phyloP scores from a whole-genome alignment of 2,329 filamentous ascomycete species.

The Ophiosphaerella herpotricha region DNA sequence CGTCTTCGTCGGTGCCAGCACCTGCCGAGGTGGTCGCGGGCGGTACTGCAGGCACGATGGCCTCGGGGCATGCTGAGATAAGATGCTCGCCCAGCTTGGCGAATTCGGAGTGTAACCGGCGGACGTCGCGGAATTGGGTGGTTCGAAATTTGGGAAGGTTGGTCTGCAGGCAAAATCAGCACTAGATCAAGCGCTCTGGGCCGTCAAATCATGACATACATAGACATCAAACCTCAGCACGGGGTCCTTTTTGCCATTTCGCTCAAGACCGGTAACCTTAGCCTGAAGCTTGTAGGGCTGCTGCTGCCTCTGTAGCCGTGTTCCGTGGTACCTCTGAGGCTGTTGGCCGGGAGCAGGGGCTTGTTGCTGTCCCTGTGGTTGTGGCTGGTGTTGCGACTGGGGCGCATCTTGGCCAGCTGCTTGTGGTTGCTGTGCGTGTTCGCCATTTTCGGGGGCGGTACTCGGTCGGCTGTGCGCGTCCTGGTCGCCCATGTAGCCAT shows the following conservation, averaged over 20 bases:
- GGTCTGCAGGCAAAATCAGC: slow-evolving; percentile 64
- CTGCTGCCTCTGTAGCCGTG: slow-evolving; percentile 53
- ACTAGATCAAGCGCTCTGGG: neutral
- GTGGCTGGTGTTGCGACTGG: slow-evolving; percentile 29
- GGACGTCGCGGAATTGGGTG: slow-evolving; percentile 96
- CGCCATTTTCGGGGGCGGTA: slow-evolving; percentile 39
- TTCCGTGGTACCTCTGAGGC: slow-evolving; percentile 53
- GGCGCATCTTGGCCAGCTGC: slow-evolving; percentile 42
- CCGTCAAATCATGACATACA: slow-evolving; percentile 57
- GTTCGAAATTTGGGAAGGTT: slow-evolving; percentile 98
- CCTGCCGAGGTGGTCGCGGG: slow-evolving; percentile 94
- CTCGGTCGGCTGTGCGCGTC: slow-evolving; percentile 31
- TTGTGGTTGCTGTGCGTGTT: slow-evolving; percentile 35
- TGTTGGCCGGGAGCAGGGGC: slow-evolving; percentile 47
- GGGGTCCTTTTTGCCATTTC: slow-evolving; percentile 93
- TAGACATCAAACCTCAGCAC: slow-evolving; percentile 95
- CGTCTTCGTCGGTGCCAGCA: slow-evolving; percentile 94
- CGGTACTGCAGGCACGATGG: slow-evolving; percentile 90
- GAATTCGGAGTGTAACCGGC: slow-evolving; percentile 93
- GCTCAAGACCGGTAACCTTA: slow-evolving; percentile 91
- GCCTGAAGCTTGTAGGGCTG: slow-evolving; percentile 85
- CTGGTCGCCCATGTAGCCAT: slow-evolving; percentile 42
- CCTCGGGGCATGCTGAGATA: slow-evolving; percentile 96
- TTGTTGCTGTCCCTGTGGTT: slow-evolving; percentile 44
- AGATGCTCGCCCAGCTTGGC: slow-evolving; percentile 94